Evolutionary conservation across 169 alveolate genomes (phyloP), one percentile per base, ranked within the genome.

Genomic region (Cryptosporidium ubiquitum): DNA sequence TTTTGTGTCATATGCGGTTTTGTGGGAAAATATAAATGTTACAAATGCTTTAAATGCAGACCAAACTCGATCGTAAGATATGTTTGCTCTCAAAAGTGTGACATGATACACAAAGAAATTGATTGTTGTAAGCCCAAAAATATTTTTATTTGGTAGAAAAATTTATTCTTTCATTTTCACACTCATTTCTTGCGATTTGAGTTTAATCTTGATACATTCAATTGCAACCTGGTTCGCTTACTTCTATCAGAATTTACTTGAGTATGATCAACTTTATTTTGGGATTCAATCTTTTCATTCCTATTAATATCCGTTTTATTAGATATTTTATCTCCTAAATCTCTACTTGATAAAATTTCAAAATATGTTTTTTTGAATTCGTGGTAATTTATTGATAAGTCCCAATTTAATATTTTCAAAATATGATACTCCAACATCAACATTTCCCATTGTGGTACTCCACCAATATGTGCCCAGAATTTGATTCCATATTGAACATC

Each of bases 371-470:
- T 20, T 37, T 60, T 61, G 20, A 79, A 79, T 20, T 79, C 89
- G n/a, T 64, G 37, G 51, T 35, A 61, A 61, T 42, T 79, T 35
- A 79, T 79, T 26, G 35, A 58, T 29, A 79, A 66, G 33, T 79
- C 66, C 89, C 89, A 79, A 9, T 79, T 64, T 23, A 79, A 66
- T 60, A 79, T 57, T 61, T 58, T 79, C 51, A 79, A 33, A 18
- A 79, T 18, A 26, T 79, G 89, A 26, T 79, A 66, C 35, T 79
- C 89, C 37, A 79, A 29, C 75, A 79, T 61, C 9, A 79, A 31
- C 89, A 79, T 79, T 61, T 79, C 89, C 89, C 89, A 79, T 26
- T 79, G 89, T 42, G 89, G 89, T 4, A 79, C 89, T 7, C 89
- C 89, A 4, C 89, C 89, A 61, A 79, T 79, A 58, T 79, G 75